Evolutionary conservation across 306 rosid genomes (phyloP).

Genomic region (peach (Prunus persica)): Prunus_persica_NCBIv2 NC_034012.1:1647501-1648000

Average conservation of each 20-base stretch:
- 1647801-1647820: slow-evolving; percentile 59
- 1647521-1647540: too few relatives aligned
- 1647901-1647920: background rate
- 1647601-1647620: background rate
- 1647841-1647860: slow-evolving; percentile 61
- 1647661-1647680: background rate
- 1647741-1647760: background rate
- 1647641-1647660: background rate
- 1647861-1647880: slow-evolving; percentile 48
- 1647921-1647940: slow-evolving; percentile 16
- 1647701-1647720: background rate
- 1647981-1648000: slow-evolving; percentile 93
- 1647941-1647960: slow-evolving; percentile 30
- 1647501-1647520: too few relatives aligned
- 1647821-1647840: slow-evolving; percentile 66
- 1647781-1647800: slow-evolving; percentile 75
- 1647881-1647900: background rate
- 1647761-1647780: slow-evolving; percentile 22
- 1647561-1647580: background rate
- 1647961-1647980: slow-evolving; percentile 77
- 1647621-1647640: background rate
- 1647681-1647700: background rate
- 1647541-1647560: too few relatives aligned
- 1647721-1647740: background rate
- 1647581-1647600: background rate